These are phyloP conservation scores for Plasmodium fragile DNA, from an alignment of 169 alveolate genomes.

Conservation along the genomic window DNA sequence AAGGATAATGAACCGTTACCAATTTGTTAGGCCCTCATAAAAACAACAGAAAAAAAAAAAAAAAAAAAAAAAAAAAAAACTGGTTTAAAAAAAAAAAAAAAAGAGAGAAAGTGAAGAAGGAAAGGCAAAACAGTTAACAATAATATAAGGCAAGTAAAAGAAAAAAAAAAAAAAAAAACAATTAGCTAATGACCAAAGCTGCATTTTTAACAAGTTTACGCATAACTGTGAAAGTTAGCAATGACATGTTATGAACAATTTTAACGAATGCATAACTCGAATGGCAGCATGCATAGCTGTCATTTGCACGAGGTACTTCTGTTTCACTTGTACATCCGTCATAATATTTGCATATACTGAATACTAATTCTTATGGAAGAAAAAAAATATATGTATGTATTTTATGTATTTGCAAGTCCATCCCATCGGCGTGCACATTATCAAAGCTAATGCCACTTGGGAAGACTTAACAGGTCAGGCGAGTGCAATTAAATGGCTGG, in stretches of 20 bases:
- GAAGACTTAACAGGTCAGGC: not conserved
- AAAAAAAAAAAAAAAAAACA: not conserved
- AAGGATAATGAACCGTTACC: not conserved
- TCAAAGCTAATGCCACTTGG: not conserved
- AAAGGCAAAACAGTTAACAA: not conserved
- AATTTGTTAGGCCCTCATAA: not conserved
- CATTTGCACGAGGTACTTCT: not conserved
- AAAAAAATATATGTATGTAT: no score
- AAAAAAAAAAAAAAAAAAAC: not conserved
- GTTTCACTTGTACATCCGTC: not conserved
- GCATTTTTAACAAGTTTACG: not conserved
- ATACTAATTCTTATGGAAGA: not conserved
- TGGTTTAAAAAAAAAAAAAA: no score
- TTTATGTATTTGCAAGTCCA: not conserved
- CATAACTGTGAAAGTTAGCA: not conserved
- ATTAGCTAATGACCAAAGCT: not conserved
- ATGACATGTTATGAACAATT: not conserved
- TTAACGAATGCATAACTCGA: not conserved
- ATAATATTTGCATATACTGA: not conserved
- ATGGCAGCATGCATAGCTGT: not conserved
- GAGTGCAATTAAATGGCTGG: not conserved
- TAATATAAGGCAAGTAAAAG: not conserved
- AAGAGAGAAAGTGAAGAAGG: not conserved
- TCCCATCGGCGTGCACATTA: not conserved
- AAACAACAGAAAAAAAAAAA: no score